Percentiles rank a stretch among this genome's conserved stretches.
phyloP scores from a whole-genome alignment of 352 stramenopile genomes.

The Phytophthora pluvialis region DNA sequence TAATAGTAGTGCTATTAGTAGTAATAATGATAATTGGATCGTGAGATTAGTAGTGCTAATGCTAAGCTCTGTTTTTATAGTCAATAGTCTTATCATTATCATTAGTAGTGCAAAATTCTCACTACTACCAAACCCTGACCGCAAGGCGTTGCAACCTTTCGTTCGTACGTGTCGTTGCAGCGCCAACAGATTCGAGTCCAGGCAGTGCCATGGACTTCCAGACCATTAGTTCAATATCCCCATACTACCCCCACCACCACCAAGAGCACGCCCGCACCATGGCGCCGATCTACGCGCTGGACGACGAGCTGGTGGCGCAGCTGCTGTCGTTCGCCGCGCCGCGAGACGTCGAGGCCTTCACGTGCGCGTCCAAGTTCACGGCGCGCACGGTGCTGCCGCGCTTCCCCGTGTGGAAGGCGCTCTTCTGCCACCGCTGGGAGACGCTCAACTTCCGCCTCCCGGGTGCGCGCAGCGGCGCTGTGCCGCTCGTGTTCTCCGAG shows the following conservation, averaged over 20 bases:
- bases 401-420: slow-evolving; percentile 41
- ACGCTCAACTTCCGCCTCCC: slow-evolving; percentile 42
- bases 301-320: slow-evolving; percentile 40
- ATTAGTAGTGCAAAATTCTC: too few species aligned
- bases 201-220: slow-evolving; percentile 7
- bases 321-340: slow-evolving; percentile 35
- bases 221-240: slow-evolving; percentile 13
- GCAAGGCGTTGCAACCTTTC: slow-evolving; percentile 17
- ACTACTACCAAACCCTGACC: too few species aligned
- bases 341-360: slow-evolving; percentile 43
- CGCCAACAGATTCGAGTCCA: slow-evolving; percentile 20
- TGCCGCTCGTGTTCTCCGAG: slow-evolving; percentile 24
- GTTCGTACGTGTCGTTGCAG: slow-evolving; percentile 15
- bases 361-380: slow-evolving; percentile 40
- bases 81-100: too few species aligned
- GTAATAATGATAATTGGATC: too few species aligned
- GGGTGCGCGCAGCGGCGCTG: slow-evolving; percentile 13
- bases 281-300: slow-evolving; percentile 38
- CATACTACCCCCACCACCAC: slow-evolving; percentile 12
- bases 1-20: too few species aligned
- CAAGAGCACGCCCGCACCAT: slow-evolving; percentile 15
- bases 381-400: slow-evolving; percentile 32
- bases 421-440: slow-evolving; percentile 44
- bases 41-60: too few species aligned
- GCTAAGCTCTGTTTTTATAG: too few species aligned